Base-by-base conservation (phyloP, 73 alveolate genomes). In the Symbiodinium natans region DNA sequence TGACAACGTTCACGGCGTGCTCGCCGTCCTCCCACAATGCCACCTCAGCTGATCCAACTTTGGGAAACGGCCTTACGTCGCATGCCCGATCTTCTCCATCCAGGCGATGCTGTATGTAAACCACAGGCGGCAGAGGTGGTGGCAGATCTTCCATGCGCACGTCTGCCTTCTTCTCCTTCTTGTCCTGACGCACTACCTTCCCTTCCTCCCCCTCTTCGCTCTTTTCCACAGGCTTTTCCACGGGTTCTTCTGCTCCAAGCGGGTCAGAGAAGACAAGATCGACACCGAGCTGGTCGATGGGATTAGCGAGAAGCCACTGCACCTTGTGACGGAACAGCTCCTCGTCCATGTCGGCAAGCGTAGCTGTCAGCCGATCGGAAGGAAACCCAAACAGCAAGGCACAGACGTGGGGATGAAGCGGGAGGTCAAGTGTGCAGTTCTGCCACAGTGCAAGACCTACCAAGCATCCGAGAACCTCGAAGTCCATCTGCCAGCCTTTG, bases 401-500 rank as follows among this genome's bases (percentile, higher is more conserved):
- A 17, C 98, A 92, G 29, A 77, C 38, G 83, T 92, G 98, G 36
- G 98, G 98, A 77, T 92, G 98, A 88, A 92, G 68, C 68, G 98
- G 98, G 77, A 92, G 25, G 52, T 92, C 98, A 54, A 92, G 46
- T 34, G 98, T 92, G 98, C 98, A 92, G 43, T 80, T 92, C 46
- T 92, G 98, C 98, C 98, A 92, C 43, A 92, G 92, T 17, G 98
- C 90, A 38, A 92, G 36, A 92, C 98, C 98, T 9, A 92, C 38
- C 83, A 92, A 23, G 46, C 92, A 52, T 23, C 98, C 98, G 41
- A 92, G n/a, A 34, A 48, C 38, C 68, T 92, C 98, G 25, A 42
- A 92, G 92, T 92, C 98, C 98, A 92, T 92, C 92, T 92, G 59
- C 98, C 98, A 92, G 59, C 83, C 59, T 83, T 36, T 36, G 98